phyloP scores from a whole-genome alignment of 2,329 filamentous ascomycete species.

The Metarhizium rileyi region DNA sequence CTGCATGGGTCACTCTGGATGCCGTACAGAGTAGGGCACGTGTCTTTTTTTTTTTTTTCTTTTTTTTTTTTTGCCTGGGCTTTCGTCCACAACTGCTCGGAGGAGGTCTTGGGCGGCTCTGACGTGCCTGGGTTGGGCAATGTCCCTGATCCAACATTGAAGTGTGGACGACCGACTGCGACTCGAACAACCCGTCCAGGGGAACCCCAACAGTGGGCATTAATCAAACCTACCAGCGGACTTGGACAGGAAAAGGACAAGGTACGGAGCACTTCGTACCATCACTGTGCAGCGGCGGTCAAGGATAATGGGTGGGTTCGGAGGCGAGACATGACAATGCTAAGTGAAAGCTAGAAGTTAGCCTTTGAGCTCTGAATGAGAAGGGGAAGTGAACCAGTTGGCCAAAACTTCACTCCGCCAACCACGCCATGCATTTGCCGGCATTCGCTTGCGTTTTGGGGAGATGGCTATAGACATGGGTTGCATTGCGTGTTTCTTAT shows the following conservation, averaged over 20 bases:
- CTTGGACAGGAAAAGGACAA: not conserved
- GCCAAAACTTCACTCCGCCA: too few species aligned
- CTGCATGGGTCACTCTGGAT: too few species aligned
- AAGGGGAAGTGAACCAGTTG: not conserved
- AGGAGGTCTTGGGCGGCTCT: not conserved
- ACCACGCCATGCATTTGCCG: too few species aligned
- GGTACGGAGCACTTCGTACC: too few species aligned
- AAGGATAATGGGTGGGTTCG: conserved; percentile 1
- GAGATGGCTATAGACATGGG: too few species aligned
- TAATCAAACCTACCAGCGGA: conserved; percentile 6
- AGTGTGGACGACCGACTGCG: not conserved
- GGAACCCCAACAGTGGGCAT: conserved; percentile 4
- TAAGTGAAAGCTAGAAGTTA: not conserved
- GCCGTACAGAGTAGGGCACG: too few species aligned
- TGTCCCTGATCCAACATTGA: too few species aligned
- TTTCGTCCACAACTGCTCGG: not conserved
- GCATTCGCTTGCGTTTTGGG: too few species aligned
- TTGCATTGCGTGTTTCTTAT: not conserved
- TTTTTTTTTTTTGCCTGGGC: too few species aligned
- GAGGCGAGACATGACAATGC: not conserved
- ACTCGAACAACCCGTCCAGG: not conserved
- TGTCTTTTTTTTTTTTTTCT: too few species aligned
- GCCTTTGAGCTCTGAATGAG: not conserved
- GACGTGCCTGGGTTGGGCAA: conserved; percentile 1
- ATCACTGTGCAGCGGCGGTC: not conserved